Conservation (phyloP, 2,329 filamentous ascomycete genomes). For the Metarhizium album region DNA sequence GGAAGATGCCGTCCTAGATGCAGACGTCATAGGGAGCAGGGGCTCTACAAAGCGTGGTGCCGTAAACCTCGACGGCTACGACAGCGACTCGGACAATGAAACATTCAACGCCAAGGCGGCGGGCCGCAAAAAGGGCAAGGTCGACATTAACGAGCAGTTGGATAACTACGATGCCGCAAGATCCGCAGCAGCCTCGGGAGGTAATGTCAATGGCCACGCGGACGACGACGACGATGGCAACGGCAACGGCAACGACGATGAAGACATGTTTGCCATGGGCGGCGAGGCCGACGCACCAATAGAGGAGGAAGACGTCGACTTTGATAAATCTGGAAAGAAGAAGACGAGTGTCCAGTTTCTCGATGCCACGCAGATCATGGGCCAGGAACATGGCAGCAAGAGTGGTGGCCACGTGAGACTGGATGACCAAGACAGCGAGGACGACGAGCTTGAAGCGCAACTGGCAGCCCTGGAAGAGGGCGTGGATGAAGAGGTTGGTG, state of each 20-base stretch:
- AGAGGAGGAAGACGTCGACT: constrained; percentile 31
- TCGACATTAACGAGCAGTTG: constrained; percentile 39
- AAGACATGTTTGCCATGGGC: constrained; percentile 76
- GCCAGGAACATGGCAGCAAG: constrained; percentile 64
- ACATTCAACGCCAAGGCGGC: constrained; percentile 70
- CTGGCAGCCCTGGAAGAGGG: constrained; percentile 61
- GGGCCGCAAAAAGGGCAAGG: constrained; percentile 39
- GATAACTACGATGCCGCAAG: constrained; percentile 41
- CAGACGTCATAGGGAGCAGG: constrained; percentile 80
- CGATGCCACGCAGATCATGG: constrained; percentile 56
- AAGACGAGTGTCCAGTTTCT: constrained; percentile 52
- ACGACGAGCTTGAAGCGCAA: constrained; percentile 61
- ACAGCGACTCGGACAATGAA: constrained; percentile 87
- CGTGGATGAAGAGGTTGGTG: constrained; percentile 80
- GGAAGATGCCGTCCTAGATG: constrained; percentile 65
- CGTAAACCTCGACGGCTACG: constrained; percentile 93
- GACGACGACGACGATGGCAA: constrained; percentile 45
- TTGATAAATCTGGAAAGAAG: constrained; percentile 40
- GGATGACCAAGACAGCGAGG: constrained; percentile 43
- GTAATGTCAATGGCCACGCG: constrained; percentile 18
- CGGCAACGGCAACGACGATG: constrained; percentile 49
- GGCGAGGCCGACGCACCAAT: constrained; percentile 30
- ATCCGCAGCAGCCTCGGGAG: constrained; percentile 24
- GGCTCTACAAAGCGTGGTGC: constrained; percentile 80
- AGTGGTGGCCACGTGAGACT: constrained; percentile 61